These are phyloP conservation scores for Arabidopsis hybrid DNA, from an alignment of 441 rosid genomes.

Conservation along the genomic window DNA sequence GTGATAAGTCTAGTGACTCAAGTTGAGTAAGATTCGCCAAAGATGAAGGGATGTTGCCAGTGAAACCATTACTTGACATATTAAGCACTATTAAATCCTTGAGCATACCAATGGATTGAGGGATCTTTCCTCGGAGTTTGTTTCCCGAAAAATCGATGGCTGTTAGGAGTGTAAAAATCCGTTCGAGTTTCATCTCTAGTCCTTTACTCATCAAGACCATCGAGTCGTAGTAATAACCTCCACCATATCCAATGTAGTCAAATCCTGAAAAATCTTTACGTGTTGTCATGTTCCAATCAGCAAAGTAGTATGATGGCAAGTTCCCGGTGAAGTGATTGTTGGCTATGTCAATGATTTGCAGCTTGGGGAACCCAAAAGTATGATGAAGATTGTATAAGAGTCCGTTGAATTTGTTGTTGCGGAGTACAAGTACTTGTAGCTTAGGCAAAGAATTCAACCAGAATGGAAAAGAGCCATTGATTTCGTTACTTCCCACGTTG, in stretches of 20 bases:
- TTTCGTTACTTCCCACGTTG: too few species aligned
- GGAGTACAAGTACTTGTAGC: not conserved
- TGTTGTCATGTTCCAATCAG: not conserved
- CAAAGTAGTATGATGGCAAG: not conserved
- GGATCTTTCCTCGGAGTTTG: slow-evolving; percentile 18
- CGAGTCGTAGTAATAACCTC: not conserved
- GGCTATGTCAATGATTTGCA: not conserved
- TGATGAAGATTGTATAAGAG: not conserved
- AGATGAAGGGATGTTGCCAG: slow-evolving; percentile 22
- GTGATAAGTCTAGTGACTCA: slow-evolving; percentile 43
- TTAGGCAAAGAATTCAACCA: not conserved
- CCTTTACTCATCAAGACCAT: not conserved
- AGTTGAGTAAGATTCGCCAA: slow-evolving; percentile 6
- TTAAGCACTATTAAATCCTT: slow-evolving; percentile 22
- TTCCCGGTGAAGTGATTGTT: not conserved
- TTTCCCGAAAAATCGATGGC: slow-evolving; percentile 36
- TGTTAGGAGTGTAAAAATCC: not conserved
- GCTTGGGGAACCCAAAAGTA: not conserved
- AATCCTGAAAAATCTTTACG: not conserved
- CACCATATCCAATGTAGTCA: not conserved
- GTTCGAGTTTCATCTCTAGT: not conserved
- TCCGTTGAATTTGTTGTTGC: not conserved
- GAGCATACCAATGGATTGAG: slow-evolving; percentile 28
- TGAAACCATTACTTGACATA: slow-evolving; percentile 36
- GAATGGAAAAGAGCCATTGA: not conserved